Evolutionary conservation across 192 early-diverging fungal genomes (phyloP), one percentile per base, ranked within the genome.

Genomic region (Umbelopsis sp.): DNA sequence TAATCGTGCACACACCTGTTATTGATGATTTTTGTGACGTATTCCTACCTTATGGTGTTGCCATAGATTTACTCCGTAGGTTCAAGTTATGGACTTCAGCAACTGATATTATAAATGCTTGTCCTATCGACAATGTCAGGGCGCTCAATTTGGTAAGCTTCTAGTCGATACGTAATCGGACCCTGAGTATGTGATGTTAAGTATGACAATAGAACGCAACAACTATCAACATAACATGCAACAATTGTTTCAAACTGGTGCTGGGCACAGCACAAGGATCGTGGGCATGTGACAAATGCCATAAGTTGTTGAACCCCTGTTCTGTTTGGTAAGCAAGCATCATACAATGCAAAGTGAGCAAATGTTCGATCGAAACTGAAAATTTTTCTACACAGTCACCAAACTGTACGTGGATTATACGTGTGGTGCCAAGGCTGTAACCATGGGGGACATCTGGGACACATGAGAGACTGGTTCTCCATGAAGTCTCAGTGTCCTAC

Each of bases 381-480:
- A 33, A 61, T 49, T 76, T 16, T 51, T 45, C 5, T 22, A 11
- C 21, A 67, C 72, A 91, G 93, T 64, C 92, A 91, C 71, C 80
- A 86, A 75, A 86, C 87, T 6, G 91, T 91, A 4, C 84, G 84
- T 61, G 91, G 93, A 0, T 78, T 88, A 33, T 94, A 90, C 76
- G 79, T 85, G 6, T 94, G 92, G 92, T 94, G 93, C 69, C 87
- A 91, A 69, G 84, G 90, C 1, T 94, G 93, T 71, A 83, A 85
- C 9, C 93, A 94, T 77, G 93, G 93, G 16, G 92, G 92, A 8
- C 92, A 94, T 78, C 67, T 92, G 69, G 77, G 79, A 48, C 92
- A 92, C 67, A 81, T 92, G 65, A 73, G 78, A 76, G 86, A 83
- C 9, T 94, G 93, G 92, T 94, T 93, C 67, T 68, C 66, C 11